Conservation (phyloP, 208 protist species). For the Naegleria lovaniensis region DNA sequence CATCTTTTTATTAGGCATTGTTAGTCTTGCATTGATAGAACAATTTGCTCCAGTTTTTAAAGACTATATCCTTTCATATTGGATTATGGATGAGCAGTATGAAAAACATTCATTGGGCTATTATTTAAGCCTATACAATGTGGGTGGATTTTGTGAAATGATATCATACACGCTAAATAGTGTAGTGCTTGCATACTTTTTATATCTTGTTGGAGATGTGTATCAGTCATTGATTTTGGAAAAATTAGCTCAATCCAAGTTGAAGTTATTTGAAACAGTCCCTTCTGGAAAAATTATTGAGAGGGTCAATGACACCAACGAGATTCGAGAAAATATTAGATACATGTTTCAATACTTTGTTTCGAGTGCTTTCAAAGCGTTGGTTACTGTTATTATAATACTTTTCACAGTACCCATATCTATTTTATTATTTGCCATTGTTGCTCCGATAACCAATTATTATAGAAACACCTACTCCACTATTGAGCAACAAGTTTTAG, state of each 20-base stretch:
- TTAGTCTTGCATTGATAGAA: slow-evolving; percentile 65
- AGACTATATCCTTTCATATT: background rate
- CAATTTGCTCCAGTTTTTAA: background rate
- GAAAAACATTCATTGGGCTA: background rate
- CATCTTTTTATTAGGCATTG: slow-evolving; percentile 32
- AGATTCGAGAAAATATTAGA: slow-evolving; percentile 56
- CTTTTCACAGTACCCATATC: background rate
- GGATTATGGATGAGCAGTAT: background rate
- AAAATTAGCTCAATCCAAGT: slow-evolving; percentile 45
- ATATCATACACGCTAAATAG: background rate
- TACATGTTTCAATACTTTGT: background rate
- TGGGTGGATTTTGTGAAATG: background rate
- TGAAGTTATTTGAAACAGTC: slow-evolving; percentile 87
- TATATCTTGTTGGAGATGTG: background rate
- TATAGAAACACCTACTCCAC: slow-evolving; percentile 50
- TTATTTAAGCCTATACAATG: background rate
- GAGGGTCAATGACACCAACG: slow-evolving; percentile 81
- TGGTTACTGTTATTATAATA: slow-evolving; percentile 5
- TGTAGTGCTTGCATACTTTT: background rate
- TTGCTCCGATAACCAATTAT: slow-evolving; percentile 59
- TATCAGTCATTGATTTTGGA: slow-evolving; percentile 44
- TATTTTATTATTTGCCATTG: slow-evolving; percentile 56
- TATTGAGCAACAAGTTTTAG: background rate
- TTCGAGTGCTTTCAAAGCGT: background rate
- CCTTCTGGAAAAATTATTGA: slow-evolving; percentile 85